phyloP scores from a whole-genome alignment of 2,329 filamentous ascomycete genomes.

The Cercospora zeae-maydis region DNA sequence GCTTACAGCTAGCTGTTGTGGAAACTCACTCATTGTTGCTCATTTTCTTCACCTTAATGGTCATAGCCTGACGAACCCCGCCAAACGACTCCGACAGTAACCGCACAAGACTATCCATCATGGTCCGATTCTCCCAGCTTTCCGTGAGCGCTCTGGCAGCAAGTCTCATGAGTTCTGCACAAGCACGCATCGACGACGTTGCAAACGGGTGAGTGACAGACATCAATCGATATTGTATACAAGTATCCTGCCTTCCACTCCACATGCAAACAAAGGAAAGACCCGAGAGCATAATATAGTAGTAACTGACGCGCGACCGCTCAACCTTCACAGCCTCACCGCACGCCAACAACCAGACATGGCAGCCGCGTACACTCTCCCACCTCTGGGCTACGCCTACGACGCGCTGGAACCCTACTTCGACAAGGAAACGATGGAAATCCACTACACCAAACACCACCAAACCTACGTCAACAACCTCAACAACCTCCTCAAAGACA shows the following conservation, averaged over 20 bases:
- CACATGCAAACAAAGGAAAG: too few relatives aligned
- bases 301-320: background rate
- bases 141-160: slow-evolving; percentile 25
- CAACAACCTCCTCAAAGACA: slow-evolving; percentile 62
- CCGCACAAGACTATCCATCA: background rate
- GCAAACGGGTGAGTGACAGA: background rate
- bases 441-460: slow-evolving; percentile 77
- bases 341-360: slow-evolving; percentile 15
- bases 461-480: slow-evolving; percentile 74
- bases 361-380: slow-evolving; percentile 31
- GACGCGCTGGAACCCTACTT: slow-evolving; percentile 71
- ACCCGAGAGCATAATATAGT: too few relatives aligned
- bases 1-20: background rate
- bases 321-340: slow-evolving; percentile 18
- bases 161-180: slow-evolving; percentile 29
- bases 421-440: slow-evolving; percentile 74
- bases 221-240: too few relatives aligned
- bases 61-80: slow-evolving; percentile 12
- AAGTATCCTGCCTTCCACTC: too few relatives aligned
- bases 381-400: slow-evolving; percentile 32
- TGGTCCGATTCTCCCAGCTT: slow-evolving; percentile 30
- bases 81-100: background rate
- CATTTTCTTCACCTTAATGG: slow-evolving; percentile 24
- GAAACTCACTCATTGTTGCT: slow-evolving; percentile 26
- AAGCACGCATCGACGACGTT: slow-evolving; percentile 27